Base-by-base conservation (phyloP, 108 stramenopile species). In the Schizochytrium sp. region DNA sequence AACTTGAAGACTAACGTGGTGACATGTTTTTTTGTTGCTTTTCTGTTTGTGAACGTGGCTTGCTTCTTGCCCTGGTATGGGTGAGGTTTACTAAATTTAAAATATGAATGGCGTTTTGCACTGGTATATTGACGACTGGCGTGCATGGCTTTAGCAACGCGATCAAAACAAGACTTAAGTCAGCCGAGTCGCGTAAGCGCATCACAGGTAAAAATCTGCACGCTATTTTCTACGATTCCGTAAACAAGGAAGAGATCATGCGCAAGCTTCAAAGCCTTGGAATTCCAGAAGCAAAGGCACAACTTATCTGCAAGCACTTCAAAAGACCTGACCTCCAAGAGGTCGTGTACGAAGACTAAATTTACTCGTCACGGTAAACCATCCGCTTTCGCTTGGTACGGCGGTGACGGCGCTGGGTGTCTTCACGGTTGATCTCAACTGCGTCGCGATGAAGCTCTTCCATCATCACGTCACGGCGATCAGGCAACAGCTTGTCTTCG, bases 401-500 rank as follows among this genome's bases (percentile, higher is more conserved):
- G 7, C 64, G 12, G 64, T 44, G 64, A 8, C 64, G 64, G 40
- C 28, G 12, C 64, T 38, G 42, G 44, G 42, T 38, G 28, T 69
- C 64, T 15, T 69, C 64, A 8, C 42, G 10, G 12, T 69, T 15
- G 40, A 10, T 8, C 44, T 69, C 64, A 15, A 13, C 10, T 5
- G 44, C 44, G 7, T 69, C 64, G 40, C 5, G 12, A 8, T 15
- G 12, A 15, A 28, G 64, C 44, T 69, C 64, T 69, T 69, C 64
- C 64, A 69, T 69, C 3, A 44, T 38, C 64, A 44, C 64, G 64
- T 69, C 64, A 44, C 15, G 15, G 28, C 64, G 64, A 44, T 69
- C 64, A 7, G 64, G 64, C 10, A 69, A 44, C 42, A 69, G 64
- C 64, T 69, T 69, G 44, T 69, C 64, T 8, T 69, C 64, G 64